Evolutionary conservation across 2,329 filamentous ascomycete species (phyloP).

Genomic region (Arthrobotrys sphaeroides): DNA sequence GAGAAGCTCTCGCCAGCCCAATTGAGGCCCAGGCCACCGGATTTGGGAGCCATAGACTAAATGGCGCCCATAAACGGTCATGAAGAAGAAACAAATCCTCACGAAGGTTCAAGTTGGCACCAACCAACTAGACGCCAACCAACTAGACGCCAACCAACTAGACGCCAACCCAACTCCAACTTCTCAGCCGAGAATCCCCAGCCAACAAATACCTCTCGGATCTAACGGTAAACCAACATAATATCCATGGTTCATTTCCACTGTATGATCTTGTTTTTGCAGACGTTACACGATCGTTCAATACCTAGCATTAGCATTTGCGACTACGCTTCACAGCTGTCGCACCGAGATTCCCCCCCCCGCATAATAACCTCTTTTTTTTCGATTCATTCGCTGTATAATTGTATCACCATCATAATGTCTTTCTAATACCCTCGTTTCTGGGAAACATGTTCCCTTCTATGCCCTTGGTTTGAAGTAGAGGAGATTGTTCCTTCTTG

Average conservation of each 20-base stretch:
- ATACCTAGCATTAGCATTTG: constrained; percentile 7
- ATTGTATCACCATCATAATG: not conserved
- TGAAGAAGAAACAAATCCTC: not conserved
- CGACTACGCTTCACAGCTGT: not conserved
- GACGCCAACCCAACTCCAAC: not conserved
- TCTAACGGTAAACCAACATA: not conserved
- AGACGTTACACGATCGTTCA: constrained; percentile 43
- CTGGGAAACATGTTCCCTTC: constrained; percentile 20
- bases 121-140: not conserved
- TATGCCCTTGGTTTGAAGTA: not conserved
- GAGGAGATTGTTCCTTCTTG: constrained; percentile 2
- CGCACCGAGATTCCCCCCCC: not conserved
- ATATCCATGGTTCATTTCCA: constrained; percentile 13
- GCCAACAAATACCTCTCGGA: not conserved
- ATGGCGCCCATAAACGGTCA: constrained; percentile 23
- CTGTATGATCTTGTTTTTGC: constrained; percentile 44
- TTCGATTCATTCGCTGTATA: constrained; percentile 9
- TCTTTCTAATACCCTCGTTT: constrained; percentile 25
- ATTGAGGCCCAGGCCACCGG: constrained; percentile 29
- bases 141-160: not conserved
- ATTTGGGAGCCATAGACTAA: constrained; percentile 11
- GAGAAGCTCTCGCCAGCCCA: constrained; percentile 34
- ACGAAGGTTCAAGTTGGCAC: not conserved
- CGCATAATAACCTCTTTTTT: constrained; percentile 4
- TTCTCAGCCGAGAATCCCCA: not conserved